Percentiles rank a stretch among this genome's conserved stretches.
Conservation (phyloP, 2,329 filamentous ascomycete species). For the Colletotrichum tropicale region DNA sequence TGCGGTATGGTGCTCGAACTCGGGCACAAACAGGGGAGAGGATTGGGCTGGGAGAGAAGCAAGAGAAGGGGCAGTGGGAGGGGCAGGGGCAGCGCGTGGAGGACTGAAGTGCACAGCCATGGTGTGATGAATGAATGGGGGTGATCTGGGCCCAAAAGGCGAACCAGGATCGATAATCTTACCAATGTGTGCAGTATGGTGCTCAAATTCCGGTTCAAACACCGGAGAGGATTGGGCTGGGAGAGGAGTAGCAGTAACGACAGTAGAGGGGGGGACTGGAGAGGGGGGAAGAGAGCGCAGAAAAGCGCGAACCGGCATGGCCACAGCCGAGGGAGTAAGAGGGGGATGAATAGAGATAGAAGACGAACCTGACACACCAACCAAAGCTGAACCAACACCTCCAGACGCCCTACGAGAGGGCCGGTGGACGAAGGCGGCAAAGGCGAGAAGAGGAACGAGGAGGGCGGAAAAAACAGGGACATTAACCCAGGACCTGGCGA, state of each 20-base stretch:
- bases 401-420: neutral
- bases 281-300: neutral
- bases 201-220: neutral
- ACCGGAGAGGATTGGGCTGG: neutral
- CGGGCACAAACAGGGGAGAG: too few species aligned
- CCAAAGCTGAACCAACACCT: neutral
- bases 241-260: neutral
- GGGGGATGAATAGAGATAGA: neutral
- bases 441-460: neutral
- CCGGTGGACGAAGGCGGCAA: neutral
- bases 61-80: neutral
- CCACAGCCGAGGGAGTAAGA: neutral
- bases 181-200: neutral
- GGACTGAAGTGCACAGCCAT: neutral
- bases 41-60: too few species aligned
- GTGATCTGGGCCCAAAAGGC: neutral
- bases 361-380: neutral
- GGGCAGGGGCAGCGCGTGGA: neutral
- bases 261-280: neutral
- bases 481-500: neutral
- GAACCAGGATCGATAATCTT: neutral
- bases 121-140: neutral
- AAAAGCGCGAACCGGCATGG: neutral
- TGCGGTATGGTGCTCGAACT: neutral
- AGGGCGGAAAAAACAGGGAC: neutral